These are phyloP conservation scores for Solanum medicagineum DNA, from an alignment of 257 asterid species.

Conservation along the genomic window DNA sequence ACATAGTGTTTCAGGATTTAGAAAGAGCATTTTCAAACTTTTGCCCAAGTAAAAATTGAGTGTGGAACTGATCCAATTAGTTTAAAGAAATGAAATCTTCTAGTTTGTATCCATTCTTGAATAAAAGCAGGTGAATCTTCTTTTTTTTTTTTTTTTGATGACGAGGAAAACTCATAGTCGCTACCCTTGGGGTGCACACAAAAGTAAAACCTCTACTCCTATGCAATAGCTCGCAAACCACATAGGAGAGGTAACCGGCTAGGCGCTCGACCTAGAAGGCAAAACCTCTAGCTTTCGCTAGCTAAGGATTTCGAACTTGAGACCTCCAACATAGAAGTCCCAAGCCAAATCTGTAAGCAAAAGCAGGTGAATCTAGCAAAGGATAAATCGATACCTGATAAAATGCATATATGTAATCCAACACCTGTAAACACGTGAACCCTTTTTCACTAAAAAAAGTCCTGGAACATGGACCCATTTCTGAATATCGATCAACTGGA, in stretches of 20 bases:
- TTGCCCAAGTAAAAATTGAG: neutral
- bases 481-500: conserved; percentile 88
- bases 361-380: neutral
- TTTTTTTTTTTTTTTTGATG: no score
- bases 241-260: no score
- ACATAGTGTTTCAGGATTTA: neutral
- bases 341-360: no score
- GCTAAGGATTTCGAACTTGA: no score
- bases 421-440: conserved; percentile 68
- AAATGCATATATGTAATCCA: conserved; percentile 64
- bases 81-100: neutral
- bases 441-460: conserved; percentile 79
- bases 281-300: no score
- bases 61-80: neutral
- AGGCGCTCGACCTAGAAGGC: no score
- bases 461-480: conserved; percentile 77
- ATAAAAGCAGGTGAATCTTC: neutral
- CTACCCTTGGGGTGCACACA: no score
- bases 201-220: no score
- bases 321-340: no score
- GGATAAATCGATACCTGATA: conserved; percentile 55
- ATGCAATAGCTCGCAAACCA: no score
- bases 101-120: neutral
- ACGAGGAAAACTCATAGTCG: no score
- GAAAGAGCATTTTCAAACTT: neutral